phyloP scores from a whole-genome alignment of 1,284 basidiomycete genomes.

The Coniferiporia weirii region DNA sequence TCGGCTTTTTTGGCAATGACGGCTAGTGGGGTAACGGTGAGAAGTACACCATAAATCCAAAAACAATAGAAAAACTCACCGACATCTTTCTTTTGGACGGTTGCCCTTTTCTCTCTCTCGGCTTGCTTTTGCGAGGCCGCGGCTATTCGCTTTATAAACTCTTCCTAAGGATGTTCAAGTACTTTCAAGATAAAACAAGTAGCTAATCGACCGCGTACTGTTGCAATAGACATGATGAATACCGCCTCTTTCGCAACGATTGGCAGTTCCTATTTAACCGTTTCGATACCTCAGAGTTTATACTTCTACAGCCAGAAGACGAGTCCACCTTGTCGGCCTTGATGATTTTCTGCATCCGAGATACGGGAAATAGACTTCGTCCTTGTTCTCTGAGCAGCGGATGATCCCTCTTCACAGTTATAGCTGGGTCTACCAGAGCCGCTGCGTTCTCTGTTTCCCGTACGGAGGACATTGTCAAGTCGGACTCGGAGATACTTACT shows the following conservation, averaged over 20 bases:
- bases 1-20: slow-evolving; percentile 58
- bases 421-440: slow-evolving; percentile 16
- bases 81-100: slow-evolving; percentile 44
- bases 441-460: background rate
- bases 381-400: slow-evolving; percentile 40
- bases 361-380: slow-evolving; percentile 62
- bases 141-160: slow-evolving; percentile 64
- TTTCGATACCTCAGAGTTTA: background rate
- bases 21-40: slow-evolving; percentile 32
- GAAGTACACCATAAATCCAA: background rate
- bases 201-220: slow-evolving; percentile 27
- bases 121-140: slow-evolving; percentile 58
- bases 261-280: slow-evolving; percentile 63
- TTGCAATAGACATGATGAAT: slow-evolving; percentile 66
- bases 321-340: slow-evolving; percentile 67
- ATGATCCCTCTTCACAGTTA: slow-evolving; percentile 21
- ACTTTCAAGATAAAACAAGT: background rate
- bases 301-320: background rate
- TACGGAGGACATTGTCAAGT: background rate
- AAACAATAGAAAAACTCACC: background rate
- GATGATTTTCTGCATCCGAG: slow-evolving; percentile 72
- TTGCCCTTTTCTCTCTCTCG: slow-evolving; percentile 56
- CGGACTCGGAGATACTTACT: slow-evolving; percentile 22
- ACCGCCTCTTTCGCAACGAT: slow-evolving; percentile 68
- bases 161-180: slow-evolving; percentile 38